Base-by-base conservation (phyloP, 73 alveolate genomes). In the Symbiodinium pilosum region DNA sequence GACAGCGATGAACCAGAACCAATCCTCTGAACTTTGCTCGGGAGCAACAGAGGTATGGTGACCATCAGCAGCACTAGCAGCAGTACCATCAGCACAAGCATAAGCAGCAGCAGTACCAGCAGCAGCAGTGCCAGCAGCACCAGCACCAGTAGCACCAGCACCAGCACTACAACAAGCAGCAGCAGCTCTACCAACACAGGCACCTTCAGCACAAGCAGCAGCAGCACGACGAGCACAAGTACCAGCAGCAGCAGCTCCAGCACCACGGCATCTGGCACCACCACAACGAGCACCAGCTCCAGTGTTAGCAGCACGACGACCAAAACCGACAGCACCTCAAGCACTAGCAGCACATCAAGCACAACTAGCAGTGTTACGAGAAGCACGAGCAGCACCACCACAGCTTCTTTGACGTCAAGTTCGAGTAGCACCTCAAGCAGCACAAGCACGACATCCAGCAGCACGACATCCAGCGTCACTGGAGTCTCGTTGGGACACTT, bases 211-310 rank as follows among this genome's bases (percentile, higher is more conserved):
- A 75, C 47, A 0, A 75, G 47, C 47, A 75, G 43, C 86, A 75
- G 47, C 44, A 32, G 47, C 86, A 73, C 47, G 6, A 32, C 44
- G 47, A 73, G 44, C 47, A 9, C 43, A 0, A 75, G 43, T 38
- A 75, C 51, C 47, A 75, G 86, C 86, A 75, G 34, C 86, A 34
- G 51, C 52, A 75, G 47, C 52, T 32, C 43, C 47, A 75, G 86
- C 86, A 75, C 34, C 86, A 38, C 47, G 30, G 6, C 34, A 4
- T 32, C 51, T 47, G 34, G 43, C 43, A 3, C 30, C 47, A 34
- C 28, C 28, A 3, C 21, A 1, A 75, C 47, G 26, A 75, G 43
- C 47, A 34, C 47, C 86, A 75, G 51, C 86, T 32, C 47, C 26
- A n/a, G 26, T 0, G 34, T 43, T 47, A 75, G 43, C 86, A 75